These are phyloP conservation scores for Colletotrichum sp. DNA, from an alignment of 2,329 filamentous ascomycete species.

Conservation along the genomic window DNA sequence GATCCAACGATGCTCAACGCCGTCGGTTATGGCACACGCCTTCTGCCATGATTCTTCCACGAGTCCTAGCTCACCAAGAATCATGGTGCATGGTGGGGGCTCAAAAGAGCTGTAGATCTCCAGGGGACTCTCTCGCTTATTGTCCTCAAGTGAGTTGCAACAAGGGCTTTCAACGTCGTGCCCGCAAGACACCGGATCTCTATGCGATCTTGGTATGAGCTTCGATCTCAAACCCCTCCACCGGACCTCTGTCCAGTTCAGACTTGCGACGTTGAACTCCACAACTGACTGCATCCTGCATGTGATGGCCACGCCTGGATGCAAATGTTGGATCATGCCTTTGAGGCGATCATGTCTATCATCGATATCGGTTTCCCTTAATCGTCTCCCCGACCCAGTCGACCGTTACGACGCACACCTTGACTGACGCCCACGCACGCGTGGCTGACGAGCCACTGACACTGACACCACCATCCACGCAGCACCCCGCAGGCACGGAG, in stretches of 20 bases:
- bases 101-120: background rate
- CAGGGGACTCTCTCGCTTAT: conserved; percentile 5
- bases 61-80: background rate
- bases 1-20: background rate
- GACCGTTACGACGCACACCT: background rate
- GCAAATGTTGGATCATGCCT: background rate
- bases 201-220: background rate
- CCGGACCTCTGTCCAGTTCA: background rate
- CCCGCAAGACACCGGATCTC: background rate
- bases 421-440: background rate
- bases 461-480: background rate
- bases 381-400: background rate
- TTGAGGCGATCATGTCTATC: background rate
- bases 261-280: background rate
- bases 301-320: background rate
- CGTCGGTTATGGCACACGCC: background rate
- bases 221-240: background rate
- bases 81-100: background rate
- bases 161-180: background rate
- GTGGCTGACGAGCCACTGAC: background rate
- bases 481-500: conserved; percentile 1
- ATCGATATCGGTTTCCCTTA: background rate
- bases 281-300: background rate
- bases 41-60: background rate
- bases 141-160: background rate